Percentiles rank a stretch among this genome's conserved stretches.
Evolutionary conservation across 805 yeast species (phyloP).

Genomic region (Teunomyces funiuensis): DNA sequence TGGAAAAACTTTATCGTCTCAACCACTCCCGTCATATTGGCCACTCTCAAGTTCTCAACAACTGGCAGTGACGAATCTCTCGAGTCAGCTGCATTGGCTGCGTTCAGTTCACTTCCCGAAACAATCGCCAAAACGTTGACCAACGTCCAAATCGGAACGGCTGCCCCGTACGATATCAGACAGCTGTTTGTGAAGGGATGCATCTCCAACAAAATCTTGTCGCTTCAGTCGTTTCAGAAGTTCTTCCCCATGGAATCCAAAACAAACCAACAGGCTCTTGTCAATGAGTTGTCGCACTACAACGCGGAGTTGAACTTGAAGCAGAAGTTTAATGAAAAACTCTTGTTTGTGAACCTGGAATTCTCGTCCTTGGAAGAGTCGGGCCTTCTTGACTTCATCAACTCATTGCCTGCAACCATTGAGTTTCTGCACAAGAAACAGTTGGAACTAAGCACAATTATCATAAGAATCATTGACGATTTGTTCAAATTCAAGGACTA

Average conservation of each 20-base stretch:
- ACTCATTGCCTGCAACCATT: slow-evolving; percentile 19
- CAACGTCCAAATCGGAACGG: slow-evolving; percentile 10
- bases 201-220: slow-evolving; percentile 27
- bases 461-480: slow-evolving; percentile 21
- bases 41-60: slow-evolving; percentile 14
- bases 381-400: slow-evolving; percentile 30
- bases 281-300: slow-evolving; percentile 27
- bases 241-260: slow-evolving; percentile 30
- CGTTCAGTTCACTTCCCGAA: slow-evolving; percentile 13
- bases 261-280: slow-evolving; percentile 21
- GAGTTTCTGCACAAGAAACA: slow-evolving; percentile 25
- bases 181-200: slow-evolving; percentile 31
- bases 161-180: slow-evolving; percentile 20
- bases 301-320: slow-evolving; percentile 21
- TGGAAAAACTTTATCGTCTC: slow-evolving; percentile 37
- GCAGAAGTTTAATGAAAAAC: slow-evolving; percentile 29
- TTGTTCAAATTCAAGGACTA: slow-evolving; percentile 26
- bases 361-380: slow-evolving; percentile 43
- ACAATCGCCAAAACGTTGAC: neutral
- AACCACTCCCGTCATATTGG: slow-evolving; percentile 25
- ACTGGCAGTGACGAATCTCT: slow-evolving; percentile 12
- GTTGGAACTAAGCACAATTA: slow-evolving; percentile 20
- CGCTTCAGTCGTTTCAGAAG: slow-evolving; percentile 24
- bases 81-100: slow-evolving; percentile 17
- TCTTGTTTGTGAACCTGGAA: slow-evolving; percentile 35